phyloP scores from a whole-genome alignment of 495 filamentous ascomycete species.

The Stereocaulon alpinum region DNA sequence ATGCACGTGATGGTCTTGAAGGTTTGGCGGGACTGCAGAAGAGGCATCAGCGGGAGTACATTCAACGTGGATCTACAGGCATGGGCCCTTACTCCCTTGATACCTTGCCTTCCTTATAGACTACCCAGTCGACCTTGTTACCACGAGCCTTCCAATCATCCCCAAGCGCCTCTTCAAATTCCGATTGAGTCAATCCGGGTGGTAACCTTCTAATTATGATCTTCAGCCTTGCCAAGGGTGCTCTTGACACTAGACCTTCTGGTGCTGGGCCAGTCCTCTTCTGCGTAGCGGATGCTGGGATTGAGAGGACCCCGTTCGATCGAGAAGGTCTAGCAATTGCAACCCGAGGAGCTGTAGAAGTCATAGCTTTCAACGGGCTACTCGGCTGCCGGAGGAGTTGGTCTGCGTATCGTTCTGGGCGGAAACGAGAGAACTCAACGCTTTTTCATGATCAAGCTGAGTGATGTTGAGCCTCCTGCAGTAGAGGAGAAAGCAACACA shows the following conservation, averaged over 20 bases:
- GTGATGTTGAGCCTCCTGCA: neutral
- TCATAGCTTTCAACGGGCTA: neutral
- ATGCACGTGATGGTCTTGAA: slow-evolving; percentile 66
- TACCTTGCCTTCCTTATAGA: slow-evolving; percentile 70
- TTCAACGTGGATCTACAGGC: neutral
- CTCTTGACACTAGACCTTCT: slow-evolving; percentile 41
- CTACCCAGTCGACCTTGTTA: slow-evolving; percentile 75
- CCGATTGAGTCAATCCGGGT: slow-evolving; percentile 69
- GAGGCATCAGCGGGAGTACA: neutral
- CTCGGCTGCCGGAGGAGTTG: neutral
- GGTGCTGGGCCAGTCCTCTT: slow-evolving; percentile 41
- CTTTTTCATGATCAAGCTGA: neutral
- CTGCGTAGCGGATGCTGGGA: slow-evolving; percentile 45
- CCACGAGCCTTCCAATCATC: slow-evolving; percentile 69
- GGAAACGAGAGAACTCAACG: neutral
- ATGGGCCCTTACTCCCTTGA: slow-evolving; percentile 62
- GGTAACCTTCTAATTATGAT: slow-evolving; percentile 76
- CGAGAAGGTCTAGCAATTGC: slow-evolving; percentile 18
- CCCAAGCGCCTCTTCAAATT: slow-evolving; percentile 66
- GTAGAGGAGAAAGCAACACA: neutral
- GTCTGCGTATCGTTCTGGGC: too few relatives aligned
- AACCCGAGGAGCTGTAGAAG: slow-evolving; percentile 13
- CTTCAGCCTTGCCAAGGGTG: slow-evolving; percentile 60
- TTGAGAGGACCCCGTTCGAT: slow-evolving; percentile 47
- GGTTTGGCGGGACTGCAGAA: slow-evolving; percentile 58